These are phyloP conservation scores for Annulohypoxylon truncatum DNA, from an alignment of 2,329 filamentous ascomycete genomes.

Conservation along the genomic window DNA sequence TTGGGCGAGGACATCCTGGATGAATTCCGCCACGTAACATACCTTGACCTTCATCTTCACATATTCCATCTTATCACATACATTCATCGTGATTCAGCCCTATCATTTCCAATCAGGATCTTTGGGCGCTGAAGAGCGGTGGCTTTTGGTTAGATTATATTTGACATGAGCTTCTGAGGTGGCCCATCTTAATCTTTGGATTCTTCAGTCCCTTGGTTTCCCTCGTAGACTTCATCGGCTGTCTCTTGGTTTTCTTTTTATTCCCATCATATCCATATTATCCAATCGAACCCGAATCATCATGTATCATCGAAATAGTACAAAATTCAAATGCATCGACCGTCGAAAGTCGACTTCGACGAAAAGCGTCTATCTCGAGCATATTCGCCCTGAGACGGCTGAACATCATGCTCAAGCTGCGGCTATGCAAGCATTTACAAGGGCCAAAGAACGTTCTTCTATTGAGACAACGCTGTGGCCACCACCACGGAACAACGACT, in stretches of 20 bases:
- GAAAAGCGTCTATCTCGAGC: slow-evolving; percentile 59
- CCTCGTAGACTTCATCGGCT: neutral
- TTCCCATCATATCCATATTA: slow-evolving; percentile 10
- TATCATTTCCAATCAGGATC: slow-evolving; percentile 43
- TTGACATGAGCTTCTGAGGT: slow-evolving; percentile 24
- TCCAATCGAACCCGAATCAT: slow-evolving; percentile 4
- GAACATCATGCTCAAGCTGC: slow-evolving; percentile 72
- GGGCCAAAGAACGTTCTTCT: slow-evolving; percentile 59
- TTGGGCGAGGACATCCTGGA: neutral
- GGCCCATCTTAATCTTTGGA: slow-evolving; percentile 9
- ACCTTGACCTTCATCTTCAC: slow-evolving; percentile 22
- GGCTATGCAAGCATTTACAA: slow-evolving; percentile 69
- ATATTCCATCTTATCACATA: slow-evolving; percentile 39
- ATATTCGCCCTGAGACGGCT: slow-evolving; percentile 61
- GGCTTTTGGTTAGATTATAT: slow-evolving; percentile 48
- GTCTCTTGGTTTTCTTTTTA: neutral
- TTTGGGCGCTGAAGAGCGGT: slow-evolving; percentile 40
- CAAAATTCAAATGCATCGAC: slow-evolving; percentile 58
- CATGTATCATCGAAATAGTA: slow-evolving; percentile 65
- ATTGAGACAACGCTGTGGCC: slow-evolving; percentile 52
- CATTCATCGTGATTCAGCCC: slow-evolving; percentile 44
- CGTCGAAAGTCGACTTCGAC: slow-evolving; percentile 66
- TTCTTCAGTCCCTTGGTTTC: slow-evolving; percentile 25
- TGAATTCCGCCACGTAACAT: neutral
- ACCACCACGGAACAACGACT: slow-evolving; percentile 45